These are phyloP conservation scores for Magnusiomyces suaveolens DNA, from an alignment of 1,139 yeast genomes.

Conservation along the genomic window DNA sequence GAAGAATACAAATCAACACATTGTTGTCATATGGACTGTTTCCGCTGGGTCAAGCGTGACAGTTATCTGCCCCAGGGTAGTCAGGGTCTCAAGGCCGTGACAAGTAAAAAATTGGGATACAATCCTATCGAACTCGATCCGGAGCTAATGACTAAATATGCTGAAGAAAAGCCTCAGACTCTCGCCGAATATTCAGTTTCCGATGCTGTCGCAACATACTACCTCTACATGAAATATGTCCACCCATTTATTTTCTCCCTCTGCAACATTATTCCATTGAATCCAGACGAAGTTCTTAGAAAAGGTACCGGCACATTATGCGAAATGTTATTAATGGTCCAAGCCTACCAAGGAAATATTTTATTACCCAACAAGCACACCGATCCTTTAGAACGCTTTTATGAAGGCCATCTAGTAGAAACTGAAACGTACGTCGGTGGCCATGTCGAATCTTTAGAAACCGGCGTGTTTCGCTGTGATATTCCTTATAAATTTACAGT, in stretches of 20 bases:
- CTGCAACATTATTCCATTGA: conserved; percentile 88
- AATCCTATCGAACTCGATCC: conserved; percentile 97
- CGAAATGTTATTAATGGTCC: conserved; percentile 96
- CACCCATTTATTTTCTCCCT: conserved; percentile 95
- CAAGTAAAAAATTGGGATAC: conserved; percentile 90
- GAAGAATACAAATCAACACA: conserved; percentile 89
- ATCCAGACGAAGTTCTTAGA: conserved; percentile 91
- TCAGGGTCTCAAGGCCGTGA: conserved; percentile 96
- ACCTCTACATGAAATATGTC: conserved; percentile 89
- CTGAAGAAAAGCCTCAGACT: conserved; percentile 84
- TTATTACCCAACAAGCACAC: conserved; percentile 85
- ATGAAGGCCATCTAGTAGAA: conserved; percentile 86
- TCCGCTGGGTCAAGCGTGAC: conserved; percentile 97
- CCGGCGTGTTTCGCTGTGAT: conserved; percentile 94
- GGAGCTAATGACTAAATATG: conserved; percentile 95
- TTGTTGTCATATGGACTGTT: conserved; percentile 97
- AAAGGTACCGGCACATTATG: conserved; percentile 98
- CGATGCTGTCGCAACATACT: conserved; percentile 98
- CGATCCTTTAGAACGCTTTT: conserved; percentile 87
- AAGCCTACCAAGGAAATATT: conserved; percentile 72
- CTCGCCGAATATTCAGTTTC: conserved; percentile 96
- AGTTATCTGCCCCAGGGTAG: conserved; percentile 97
- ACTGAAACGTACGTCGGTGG: conserved; percentile 99
- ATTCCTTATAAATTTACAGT: conserved; percentile 63
- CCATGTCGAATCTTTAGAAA: conserved; percentile 93